Evolutionary conservation across 2,329 filamentous ascomycete species (phyloP), one percentile per base, ranked within the genome.

Genomic region (Paraconiothyrium sp.): DNA sequence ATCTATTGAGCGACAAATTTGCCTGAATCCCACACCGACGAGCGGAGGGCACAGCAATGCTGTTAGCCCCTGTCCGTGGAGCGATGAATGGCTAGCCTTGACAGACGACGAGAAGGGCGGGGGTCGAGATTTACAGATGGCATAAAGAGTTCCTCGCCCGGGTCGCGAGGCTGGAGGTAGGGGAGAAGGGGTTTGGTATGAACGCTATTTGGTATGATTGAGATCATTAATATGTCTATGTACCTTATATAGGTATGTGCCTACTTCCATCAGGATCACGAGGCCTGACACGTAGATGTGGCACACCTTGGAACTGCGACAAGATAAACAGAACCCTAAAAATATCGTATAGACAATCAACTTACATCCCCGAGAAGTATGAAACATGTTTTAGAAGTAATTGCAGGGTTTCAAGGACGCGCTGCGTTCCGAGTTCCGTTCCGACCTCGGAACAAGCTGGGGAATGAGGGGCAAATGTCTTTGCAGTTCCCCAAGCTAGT

Each of bases 151-250:
- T 90, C 69, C 80, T 97, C 57, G 90, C 88, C 1, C 83, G 92
- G 3, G 92, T 96, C 8, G 92, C 92, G 16, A 85, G 91, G 64
- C 83, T 92, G 65, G 88, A 92, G 68, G 89, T 96, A 41, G 88
- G 89, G 6, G 93, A 96, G 81, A 92, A 91, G n/a, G 93, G 93
- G 1, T 97, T 97, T 76, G 92, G 92, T 1, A 97, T 97, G 93
- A 97, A 97, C 80, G 92, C 92, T n/a, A 93, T 96, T 65, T 97
- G 93, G 93, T 95, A 95, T 78, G 91, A 96, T 79, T 92, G 72
- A 73, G 35, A 10, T 11, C 14, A 22, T 35, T 30, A 41, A 20
- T 11, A 32, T 10, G 14, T 6, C 3, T 41, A n/a, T 5, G 8
- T 41, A n/a, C 39, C 20, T 20, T 20, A 20, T 20, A 20, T 20